Evolutionary conservation across 202 grass and related monocot species (phyloP).

Genomic region (Zoysia matrella): DNA sequence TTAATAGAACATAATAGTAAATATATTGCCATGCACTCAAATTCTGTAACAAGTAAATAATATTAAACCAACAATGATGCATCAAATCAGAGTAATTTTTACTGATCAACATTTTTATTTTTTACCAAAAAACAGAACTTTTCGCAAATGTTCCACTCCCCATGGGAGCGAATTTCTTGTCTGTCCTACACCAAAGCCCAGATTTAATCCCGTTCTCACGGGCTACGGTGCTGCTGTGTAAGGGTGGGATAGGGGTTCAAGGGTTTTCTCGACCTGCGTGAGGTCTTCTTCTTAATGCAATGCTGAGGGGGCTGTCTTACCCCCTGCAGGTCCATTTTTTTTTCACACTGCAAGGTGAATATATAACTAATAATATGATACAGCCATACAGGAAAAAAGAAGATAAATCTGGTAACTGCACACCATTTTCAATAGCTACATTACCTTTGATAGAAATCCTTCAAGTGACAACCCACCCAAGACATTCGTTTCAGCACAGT

Average conservation of each 20-base stretch:
- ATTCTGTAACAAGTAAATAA: neutral
- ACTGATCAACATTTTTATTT: neutral
- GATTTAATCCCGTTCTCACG: no score
- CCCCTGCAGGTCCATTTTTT: neutral
- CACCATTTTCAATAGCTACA: neutral
- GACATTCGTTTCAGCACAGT: constrained; percentile 91
- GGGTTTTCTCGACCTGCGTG: no score
- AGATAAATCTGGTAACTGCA: neutral
- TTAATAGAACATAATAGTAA: neutral
- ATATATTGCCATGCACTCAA: neutral
- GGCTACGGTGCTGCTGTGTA: no score
- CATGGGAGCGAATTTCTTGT: no score
- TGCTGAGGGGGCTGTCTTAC: no score
- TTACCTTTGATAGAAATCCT: constrained; percentile 96
- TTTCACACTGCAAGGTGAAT: neutral
- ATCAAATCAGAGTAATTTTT: neutral
- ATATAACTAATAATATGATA: neutral
- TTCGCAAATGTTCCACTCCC: neutral
- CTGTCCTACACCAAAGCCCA: no score
- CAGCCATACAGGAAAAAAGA: neutral
- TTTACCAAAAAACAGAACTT: constrained; percentile 1
- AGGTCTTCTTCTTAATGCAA: no score
- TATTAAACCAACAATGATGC: neutral
- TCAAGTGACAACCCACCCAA: constrained; percentile 87
- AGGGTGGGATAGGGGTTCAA: no score